Evolutionary conservation across 2,329 filamentous ascomycete species (phyloP).

Genomic region (Atkinsonella hypoxylon): DNA sequence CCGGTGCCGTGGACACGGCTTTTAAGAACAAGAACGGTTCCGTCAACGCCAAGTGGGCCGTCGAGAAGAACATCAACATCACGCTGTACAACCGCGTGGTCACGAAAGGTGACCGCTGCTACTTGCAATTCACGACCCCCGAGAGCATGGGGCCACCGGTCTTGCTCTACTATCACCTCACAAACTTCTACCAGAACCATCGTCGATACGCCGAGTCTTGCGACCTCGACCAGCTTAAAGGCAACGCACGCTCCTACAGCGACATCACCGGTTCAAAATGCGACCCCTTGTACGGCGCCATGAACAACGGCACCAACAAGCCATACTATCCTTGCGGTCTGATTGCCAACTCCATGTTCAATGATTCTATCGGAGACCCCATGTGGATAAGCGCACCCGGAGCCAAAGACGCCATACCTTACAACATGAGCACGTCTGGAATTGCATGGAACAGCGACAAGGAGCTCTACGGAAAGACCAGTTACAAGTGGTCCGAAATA

Average conservation of each 20-base stretch:
- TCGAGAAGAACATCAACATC: slow-evolving; percentile 26
- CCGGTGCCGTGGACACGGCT: slow-evolving; percentile 46
- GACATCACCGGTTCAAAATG: slow-evolving; percentile 61
- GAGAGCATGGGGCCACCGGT: slow-evolving; percentile 72
- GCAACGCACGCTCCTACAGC: slow-evolving; percentile 45
- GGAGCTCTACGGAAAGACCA: slow-evolving; percentile 60
- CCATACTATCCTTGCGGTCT: slow-evolving; percentile 91
- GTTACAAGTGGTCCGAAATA: slow-evolving; percentile 54
- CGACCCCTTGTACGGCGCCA: slow-evolving; percentile 53
- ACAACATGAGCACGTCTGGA: slow-evolving; percentile 64
- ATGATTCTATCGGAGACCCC: slow-evolving; percentile 71
- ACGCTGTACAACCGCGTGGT: slow-evolving; percentile 25
- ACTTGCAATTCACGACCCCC: slow-evolving; percentile 66
- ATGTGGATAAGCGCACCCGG: slow-evolving; percentile 40
- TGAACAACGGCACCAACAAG: slow-evolving; percentile 33
- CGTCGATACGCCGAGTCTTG: slow-evolving; percentile 90
- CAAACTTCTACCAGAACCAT: slow-evolving; percentile 99
- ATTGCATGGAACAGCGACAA: slow-evolving; percentile 84
- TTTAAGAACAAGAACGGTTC: slow-evolving; percentile 50
- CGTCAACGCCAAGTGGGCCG: slow-evolving; percentile 30
- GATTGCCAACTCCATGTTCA: slow-evolving; percentile 95
- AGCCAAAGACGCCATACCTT: slow-evolving; percentile 32
- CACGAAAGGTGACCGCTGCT: slow-evolving; percentile 45
- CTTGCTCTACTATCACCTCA: slow-evolving; percentile 87
- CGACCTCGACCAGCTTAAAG: slow-evolving; percentile 68